A percentile compares a stretch with the other conserved stretches of the same genome.
These are phyloP conservation scores for Fusarium anthophilum DNA, from an alignment of 2,329 filamentous ascomycete genomes.

Conservation along the genomic window DNA sequence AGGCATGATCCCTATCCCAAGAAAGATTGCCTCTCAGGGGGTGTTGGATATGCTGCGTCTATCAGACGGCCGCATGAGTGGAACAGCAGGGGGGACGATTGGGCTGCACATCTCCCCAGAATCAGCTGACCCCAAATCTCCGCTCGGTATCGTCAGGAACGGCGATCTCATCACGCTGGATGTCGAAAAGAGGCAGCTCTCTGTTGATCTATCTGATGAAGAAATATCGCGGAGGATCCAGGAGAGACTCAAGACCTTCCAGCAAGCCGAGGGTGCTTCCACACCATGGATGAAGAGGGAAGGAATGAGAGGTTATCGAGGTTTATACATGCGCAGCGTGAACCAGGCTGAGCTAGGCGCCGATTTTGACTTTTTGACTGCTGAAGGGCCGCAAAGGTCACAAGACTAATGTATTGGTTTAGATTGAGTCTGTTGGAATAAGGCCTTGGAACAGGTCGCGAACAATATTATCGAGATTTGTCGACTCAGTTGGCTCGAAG, in stretches of 20 bases:
- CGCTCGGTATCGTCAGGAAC: constrained; percentile 78
- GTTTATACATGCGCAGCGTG: constrained; percentile 67
- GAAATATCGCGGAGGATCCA: constrained; percentile 72
- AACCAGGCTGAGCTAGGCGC: constrained; percentile 68
- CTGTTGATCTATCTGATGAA: constrained; percentile 70
- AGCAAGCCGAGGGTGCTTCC: constrained; percentile 39
- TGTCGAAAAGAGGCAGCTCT: constrained; percentile 70
- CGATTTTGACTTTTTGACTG: constrained; percentile 70
- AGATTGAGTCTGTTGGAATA: constrained; percentile 43
- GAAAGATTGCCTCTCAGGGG: constrained; percentile 79
- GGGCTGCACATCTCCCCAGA: constrained; percentile 90
- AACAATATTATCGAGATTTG: constrained; percentile 48
- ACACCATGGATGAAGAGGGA: constrained; percentile 5
- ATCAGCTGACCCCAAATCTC: constrained; percentile 77
- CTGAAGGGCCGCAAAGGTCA: constrained; percentile 45
- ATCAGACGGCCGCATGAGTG: constrained; percentile 87
- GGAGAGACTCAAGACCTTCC: constrained; percentile 63
- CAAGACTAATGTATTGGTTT: background rate
- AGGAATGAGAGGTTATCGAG: constrained; percentile 62
- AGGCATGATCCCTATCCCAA: constrained; percentile 69
- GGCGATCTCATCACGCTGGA: constrained; percentile 85
- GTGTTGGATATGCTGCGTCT: constrained; percentile 84
- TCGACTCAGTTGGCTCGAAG: constrained; percentile 41
- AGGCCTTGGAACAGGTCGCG: constrained; percentile 50
- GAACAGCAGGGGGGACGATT: constrained; percentile 89